These are phyloP conservation scores for Neopestalotiopsis sp. DNA, from an alignment of 2,329 filamentous ascomycete genomes.

Conservation along the genomic window DNA sequence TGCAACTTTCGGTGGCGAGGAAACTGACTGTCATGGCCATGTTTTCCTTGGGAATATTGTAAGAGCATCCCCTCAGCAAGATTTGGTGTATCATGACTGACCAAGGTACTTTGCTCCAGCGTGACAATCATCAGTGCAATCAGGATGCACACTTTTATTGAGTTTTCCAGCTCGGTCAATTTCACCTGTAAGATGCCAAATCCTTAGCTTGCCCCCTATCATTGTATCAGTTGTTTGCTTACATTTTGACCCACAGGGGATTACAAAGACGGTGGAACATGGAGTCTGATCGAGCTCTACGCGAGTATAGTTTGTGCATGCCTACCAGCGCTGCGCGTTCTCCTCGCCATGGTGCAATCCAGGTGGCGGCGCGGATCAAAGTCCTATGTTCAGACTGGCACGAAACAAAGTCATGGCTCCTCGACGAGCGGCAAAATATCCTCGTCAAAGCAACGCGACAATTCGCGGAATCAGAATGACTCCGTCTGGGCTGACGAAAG, in stretches of 20 bases:
- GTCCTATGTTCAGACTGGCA: not conserved
- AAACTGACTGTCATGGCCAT: constrained; percentile 40
- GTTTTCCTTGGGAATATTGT: constrained; percentile 43
- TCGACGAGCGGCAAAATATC: not conserved
- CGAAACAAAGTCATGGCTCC: not conserved
- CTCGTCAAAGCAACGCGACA: not conserved
- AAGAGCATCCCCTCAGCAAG: constrained; percentile 22
- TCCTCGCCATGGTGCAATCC: constrained; percentile 24
- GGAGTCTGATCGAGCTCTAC: constrained; percentile 47
- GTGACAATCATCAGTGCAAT: constrained; percentile 48
- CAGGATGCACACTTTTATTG: constrained; percentile 46
- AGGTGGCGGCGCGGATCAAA: constrained; percentile 1
- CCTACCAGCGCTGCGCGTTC: constrained; percentile 39
- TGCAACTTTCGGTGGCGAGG: constrained; percentile 36
- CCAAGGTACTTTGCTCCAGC: constrained; percentile 27
- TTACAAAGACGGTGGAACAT: constrained; percentile 40
- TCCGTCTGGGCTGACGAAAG: not conserved
- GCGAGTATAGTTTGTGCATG: constrained; percentile 48
- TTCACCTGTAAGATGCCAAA: constrained; percentile 33
- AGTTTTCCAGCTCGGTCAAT: constrained; percentile 45
- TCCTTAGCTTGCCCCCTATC: not conserved
- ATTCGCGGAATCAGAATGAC: not conserved
- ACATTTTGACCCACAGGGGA: constrained; percentile 25
- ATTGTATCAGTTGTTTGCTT: not conserved
- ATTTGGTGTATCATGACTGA: not conserved